Conservation (phyloP, 495 filamentous ascomycete species). For the Talaromyces trachyspermus region DNA sequence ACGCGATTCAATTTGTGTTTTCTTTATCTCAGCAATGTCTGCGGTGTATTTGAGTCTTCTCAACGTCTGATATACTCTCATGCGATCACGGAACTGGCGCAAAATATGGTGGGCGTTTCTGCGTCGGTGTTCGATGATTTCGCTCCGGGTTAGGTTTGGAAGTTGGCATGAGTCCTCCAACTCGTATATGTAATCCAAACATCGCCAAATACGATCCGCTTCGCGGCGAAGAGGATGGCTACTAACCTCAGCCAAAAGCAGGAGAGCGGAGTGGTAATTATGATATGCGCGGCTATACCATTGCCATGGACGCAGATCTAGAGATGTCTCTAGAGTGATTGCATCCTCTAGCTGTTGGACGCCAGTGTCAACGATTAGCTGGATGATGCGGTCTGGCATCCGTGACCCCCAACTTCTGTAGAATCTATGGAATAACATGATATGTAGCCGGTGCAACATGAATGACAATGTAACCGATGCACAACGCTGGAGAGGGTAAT, state of each 20-base stretch:
- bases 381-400: constrained; percentile 21
- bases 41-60: constrained; percentile 29
- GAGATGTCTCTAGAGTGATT: constrained; percentile 32
- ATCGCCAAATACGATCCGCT: constrained; percentile 58
- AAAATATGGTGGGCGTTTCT: constrained; percentile 36
- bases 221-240: constrained; percentile 46
- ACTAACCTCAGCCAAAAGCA: constrained; percentile 44
- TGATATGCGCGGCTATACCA: constrained; percentile 42
- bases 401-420: constrained; percentile 27
- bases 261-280: constrained; percentile 39
- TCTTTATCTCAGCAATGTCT: constrained; percentile 13
- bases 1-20: neutral
- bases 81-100: constrained; percentile 27
- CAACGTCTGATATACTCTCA: constrained; percentile 24
- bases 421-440: constrained; percentile 60
- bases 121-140: constrained; percentile 9
- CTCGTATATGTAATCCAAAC: constrained; percentile 62
- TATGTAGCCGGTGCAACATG: constrained; percentile 52
- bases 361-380: constrained; percentile 23
- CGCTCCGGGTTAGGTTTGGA: neutral
- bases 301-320: constrained; percentile 34
- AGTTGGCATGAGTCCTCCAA: neutral
- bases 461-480: constrained; percentile 54
- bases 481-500: constrained; percentile 48
- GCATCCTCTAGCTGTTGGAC: constrained; percentile 23